phyloP scores from a whole-genome alignment of 768 basidiomycete genomes.

The Sarcomyxa edulis region DNA sequence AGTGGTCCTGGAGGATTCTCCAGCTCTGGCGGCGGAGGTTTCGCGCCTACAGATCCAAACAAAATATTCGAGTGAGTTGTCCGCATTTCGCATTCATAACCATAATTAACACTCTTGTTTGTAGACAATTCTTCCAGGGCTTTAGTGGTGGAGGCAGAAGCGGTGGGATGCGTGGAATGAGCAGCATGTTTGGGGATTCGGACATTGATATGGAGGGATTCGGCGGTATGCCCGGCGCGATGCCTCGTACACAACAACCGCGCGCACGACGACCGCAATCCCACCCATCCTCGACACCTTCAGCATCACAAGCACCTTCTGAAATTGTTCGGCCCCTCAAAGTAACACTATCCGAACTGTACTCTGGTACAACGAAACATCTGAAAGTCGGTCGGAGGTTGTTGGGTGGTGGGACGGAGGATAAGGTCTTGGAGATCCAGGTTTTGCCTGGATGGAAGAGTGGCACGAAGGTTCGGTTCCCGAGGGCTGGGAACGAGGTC shows the following conservation, averaged over 20 bases:
- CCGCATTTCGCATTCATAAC: neutral
- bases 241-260: conserved; percentile 31
- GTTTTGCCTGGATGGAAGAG: conserved; percentile 92
- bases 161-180: conserved; percentile 36
- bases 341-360: conserved; percentile 82
- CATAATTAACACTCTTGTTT: conserved; percentile 5
- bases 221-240: conserved; percentile 55
- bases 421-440: conserved; percentile 78
- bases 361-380: conserved; percentile 78
- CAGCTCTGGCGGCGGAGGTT: conserved; percentile 47
- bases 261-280: conserved; percentile 16
- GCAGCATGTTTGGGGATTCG: conserved; percentile 32
- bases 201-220: conserved; percentile 45
- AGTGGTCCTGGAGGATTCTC: conserved; percentile 38
- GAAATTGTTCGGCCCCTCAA: conserved; percentile 83
- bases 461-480: conserved; percentile 91
- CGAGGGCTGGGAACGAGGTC: conserved; percentile 80
- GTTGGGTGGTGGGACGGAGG: conserved; percentile 71
- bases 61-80: conserved; percentile 81
- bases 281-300: conserved; percentile 22
- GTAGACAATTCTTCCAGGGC: conserved; percentile 40
- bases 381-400: conserved; percentile 80
- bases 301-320: conserved; percentile 28
- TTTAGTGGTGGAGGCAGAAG: conserved; percentile 32
- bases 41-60: conserved; percentile 75